Percentiles rank a stretch among this genome's conserved stretches.
Conservation (phyloP, 805 yeast species). For the Candida montana region DNA sequence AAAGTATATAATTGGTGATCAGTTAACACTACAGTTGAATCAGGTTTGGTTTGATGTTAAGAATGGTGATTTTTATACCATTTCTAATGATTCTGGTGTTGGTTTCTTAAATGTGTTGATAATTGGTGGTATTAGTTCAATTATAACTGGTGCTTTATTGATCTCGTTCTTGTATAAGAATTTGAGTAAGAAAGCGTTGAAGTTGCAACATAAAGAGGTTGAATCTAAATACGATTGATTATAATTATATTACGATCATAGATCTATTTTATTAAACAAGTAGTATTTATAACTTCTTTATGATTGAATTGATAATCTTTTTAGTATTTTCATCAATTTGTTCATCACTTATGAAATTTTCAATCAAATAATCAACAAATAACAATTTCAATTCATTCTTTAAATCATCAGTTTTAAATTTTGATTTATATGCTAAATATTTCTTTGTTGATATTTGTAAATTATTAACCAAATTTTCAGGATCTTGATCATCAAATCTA, state of each 20-base stretch:
- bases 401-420: slow-evolving; percentile 26
- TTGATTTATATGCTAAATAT: slow-evolving; percentile 54
- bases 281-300: slow-evolving; percentile 16
- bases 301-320: slow-evolving; percentile 21
- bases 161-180: slow-evolving; percentile 7
- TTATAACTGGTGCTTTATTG: slow-evolving; percentile 5
- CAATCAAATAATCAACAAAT: slow-evolving; percentile 24
- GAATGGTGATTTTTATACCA: slow-evolving; percentile 1
- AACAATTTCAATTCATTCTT: slow-evolving; percentile 30
- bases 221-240: slow-evolving; percentile 10
- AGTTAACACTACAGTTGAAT: slow-evolving; percentile 50
- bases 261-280: no score
- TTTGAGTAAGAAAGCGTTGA: slow-evolving; percentile 8
- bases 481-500: slow-evolving; percentile 40
- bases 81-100: neutral
- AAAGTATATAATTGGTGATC: slow-evolving; percentile 61
- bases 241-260: neutral
- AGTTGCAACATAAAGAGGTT: slow-evolving; percentile 10
- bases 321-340: slow-evolving; percentile 15
- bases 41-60: slow-evolving; percentile 45
- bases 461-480: slow-evolving; percentile 45
- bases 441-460: slow-evolving; percentile 69
- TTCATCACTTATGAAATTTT: slow-evolving; percentile 30
- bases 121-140: slow-evolving; percentile 5
- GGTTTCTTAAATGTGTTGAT: neutral